A percentile compares a stretch with the other conserved stretches of the same genome.
These are phyloP conservation scores for Capsicum pubescens DNA, from an alignment of 257 asterid genomes.

Conservation along the genomic window DNA sequence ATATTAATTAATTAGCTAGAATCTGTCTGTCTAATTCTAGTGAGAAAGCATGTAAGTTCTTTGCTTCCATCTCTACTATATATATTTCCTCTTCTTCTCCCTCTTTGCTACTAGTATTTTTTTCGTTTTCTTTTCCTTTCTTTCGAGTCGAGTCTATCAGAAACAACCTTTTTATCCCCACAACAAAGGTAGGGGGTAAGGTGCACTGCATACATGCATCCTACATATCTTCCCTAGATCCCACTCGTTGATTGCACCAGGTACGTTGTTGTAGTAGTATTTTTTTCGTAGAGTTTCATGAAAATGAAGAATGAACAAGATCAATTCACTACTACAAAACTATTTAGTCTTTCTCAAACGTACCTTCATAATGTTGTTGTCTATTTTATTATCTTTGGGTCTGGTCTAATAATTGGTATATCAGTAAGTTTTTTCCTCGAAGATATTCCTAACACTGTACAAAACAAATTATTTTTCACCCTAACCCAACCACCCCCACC, in stretches of 20 bases:
- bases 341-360: conserved; percentile 35
- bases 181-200: background rate
- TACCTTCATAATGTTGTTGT: conserved; percentile 49
- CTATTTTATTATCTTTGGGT: conserved; percentile 63
- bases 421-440: conserved; percentile 51
- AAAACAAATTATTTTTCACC: background rate
- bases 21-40: background rate
- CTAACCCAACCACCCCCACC: conserved; percentile 2
- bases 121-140: background rate
- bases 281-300: background rate
- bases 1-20: background rate
- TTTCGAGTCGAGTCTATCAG: background rate
- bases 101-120: background rate
- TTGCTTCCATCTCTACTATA: conserved; percentile 21
- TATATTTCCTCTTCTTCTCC: background rate
- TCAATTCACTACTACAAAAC: conserved; percentile 31
- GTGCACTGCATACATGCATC: background rate
- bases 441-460: conserved; percentile 38
- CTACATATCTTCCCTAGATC: background rate
- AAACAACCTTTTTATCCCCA: background rate
- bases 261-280: background rate
- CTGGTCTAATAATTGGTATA: conserved; percentile 69
- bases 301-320: conserved; percentile 36
- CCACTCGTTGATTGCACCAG: background rate
- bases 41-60: background rate